Evolutionary conservation across 352 stramenopile genomes (phyloP), one percentile per base, ranked within the genome.

Genomic region (Pythium insidiosum): DNA sequence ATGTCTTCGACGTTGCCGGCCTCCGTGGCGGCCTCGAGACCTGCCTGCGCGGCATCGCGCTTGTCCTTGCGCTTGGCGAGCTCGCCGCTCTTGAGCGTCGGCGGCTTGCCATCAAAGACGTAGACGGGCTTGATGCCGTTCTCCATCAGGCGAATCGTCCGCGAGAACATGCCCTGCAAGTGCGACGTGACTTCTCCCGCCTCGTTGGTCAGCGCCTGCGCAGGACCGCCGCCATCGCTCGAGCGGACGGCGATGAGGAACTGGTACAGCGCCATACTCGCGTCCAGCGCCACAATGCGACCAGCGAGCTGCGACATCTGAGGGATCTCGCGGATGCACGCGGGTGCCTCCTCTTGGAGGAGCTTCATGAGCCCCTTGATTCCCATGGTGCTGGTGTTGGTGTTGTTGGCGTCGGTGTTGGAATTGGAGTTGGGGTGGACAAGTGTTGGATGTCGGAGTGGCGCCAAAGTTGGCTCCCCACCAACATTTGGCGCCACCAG

Each of bases 351-450:
- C 57, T 98, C 95, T 37, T 94, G 92, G 20, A 99, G 74, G 38
- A 99, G 77, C 72, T 99, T 99, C 62, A 97, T 98, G 39, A 99
- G 72, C 9, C 94, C 93, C 76, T 99, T 98, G 68, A 99, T 99
- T 53, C 97, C 96, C 95, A 99, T 99, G 39, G 4, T 58, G 19
- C 6, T 6, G 15, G 25, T 45, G 45, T 46, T 47, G 38, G 36
- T 33, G 19, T n/a, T 38, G 36, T 20, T n/a, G 11, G 20, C 9
- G 31, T 28, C 15, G 13, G 15, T 10, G 19, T 10, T 19, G 20
- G 3, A 13, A 20, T 45, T 40, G 25, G 35, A 38, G 31, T 18
- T 43, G 38, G 39, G 5, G 36, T 42, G 9, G 29, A 22, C 4
- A 15, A 33, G 18, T 22, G 18, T 16, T 38, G 18, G 18, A 30